These are phyloP conservation scores for Quercus rubra DNA, from an alignment of 306 rosid species.

Conservation along the genomic window DNA sequence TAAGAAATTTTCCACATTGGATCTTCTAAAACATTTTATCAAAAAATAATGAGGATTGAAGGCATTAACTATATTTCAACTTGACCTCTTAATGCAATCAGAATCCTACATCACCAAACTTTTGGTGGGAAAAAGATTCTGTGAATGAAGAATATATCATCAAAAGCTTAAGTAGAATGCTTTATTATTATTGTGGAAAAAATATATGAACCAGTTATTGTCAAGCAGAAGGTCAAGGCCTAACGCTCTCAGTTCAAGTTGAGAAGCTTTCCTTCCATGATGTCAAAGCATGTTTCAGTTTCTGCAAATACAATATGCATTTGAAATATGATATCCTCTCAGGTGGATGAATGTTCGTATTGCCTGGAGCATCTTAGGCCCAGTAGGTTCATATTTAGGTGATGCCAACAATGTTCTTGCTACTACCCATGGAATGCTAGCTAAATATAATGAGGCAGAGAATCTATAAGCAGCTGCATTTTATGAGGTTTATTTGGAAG, in stretches of 20 bases:
- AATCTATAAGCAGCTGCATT: conserved; percentile 78
- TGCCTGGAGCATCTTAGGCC: not conserved
- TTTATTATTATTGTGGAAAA: not conserved
- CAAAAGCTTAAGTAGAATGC: not conserved
- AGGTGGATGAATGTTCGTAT: not conserved
- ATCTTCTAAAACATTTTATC: not conserved
- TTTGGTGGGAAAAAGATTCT: not conserved
- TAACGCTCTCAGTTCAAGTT: too few species aligned
- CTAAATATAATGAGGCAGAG: conserved; percentile 70
- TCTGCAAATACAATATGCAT: too few species aligned
- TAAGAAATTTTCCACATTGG: not conserved
- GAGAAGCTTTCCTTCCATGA: too few species aligned
- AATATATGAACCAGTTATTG: too few species aligned
- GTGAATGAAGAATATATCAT: not conserved
- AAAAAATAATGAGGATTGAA: not conserved
- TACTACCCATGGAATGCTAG: conserved; percentile 49
- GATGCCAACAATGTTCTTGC: conserved; percentile 85
- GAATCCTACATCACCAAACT: not conserved
- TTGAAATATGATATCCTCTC: too few species aligned
- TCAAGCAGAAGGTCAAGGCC: too few species aligned
- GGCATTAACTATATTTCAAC: not conserved
- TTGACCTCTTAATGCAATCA: not conserved
- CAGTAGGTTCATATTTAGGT: conserved; percentile 71
- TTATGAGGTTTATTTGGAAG: conserved; percentile 93
- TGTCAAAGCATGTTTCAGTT: not conserved